Conservation (phyloP, 208 protist species). For the Vickermania ingenoplastis region DNA sequence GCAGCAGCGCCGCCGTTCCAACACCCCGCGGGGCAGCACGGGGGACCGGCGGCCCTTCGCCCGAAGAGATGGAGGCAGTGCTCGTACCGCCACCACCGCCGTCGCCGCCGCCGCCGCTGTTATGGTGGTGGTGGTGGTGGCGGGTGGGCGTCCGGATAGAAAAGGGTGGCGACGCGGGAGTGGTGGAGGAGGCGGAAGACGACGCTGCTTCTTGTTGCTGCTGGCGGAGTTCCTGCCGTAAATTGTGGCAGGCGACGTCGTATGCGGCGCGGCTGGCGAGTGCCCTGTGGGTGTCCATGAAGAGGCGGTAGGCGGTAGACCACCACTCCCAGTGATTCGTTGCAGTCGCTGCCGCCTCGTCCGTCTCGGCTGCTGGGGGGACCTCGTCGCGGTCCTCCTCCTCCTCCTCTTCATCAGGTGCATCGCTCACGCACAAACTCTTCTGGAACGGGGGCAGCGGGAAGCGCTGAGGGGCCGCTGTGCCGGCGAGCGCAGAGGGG, state of each 20-base stretch:
- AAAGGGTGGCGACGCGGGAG: too few relatives aligned
- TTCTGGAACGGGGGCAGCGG: neutral
- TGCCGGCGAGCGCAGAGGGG: neutral
- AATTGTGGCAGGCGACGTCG: slow-evolving; percentile 57
- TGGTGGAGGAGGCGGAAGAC: too few relatives aligned
- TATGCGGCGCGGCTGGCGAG: slow-evolving; percentile 73
- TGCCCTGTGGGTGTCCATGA: slow-evolving; percentile 59
- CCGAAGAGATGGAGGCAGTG: too few relatives aligned
- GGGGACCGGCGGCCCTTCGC: too few relatives aligned
- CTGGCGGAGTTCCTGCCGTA: slow-evolving; percentile 20
- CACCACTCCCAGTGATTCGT: slow-evolving; percentile 53
- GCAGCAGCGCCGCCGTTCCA: too few relatives aligned
- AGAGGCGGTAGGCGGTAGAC: slow-evolving; percentile 59
- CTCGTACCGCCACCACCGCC: too few relatives aligned
- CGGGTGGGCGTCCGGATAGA: too few relatives aligned
- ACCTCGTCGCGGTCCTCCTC: neutral
- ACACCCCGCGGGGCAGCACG: too few relatives aligned
- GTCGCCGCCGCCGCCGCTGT: too few relatives aligned
- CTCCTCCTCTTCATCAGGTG: neutral
- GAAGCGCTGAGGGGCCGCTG: neutral
- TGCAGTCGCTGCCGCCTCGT: neutral
- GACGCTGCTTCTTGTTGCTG: too few relatives aligned
- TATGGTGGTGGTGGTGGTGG: too few relatives aligned
- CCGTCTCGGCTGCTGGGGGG: neutral
- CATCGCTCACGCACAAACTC: too few relatives aligned